Conservation (phyloP, 164 flowering plant species). For the Aristolochia contorta region DNA sequence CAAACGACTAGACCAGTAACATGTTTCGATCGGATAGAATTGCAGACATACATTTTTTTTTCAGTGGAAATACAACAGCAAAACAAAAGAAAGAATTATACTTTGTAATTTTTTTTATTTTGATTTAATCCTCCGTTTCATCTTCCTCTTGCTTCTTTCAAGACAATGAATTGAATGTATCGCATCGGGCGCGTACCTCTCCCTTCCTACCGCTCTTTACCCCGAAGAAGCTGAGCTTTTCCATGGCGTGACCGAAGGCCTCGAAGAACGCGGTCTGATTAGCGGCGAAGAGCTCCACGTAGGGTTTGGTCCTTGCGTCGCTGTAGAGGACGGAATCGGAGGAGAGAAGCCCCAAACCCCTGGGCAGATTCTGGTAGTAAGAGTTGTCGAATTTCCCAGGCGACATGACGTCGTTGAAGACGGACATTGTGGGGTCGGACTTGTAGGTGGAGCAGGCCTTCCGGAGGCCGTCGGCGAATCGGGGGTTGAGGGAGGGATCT, state of each 20-base stretch:
- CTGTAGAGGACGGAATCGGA: constrained; percentile 31
- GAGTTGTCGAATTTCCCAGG: constrained; percentile 63
- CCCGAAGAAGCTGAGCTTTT: constrained; percentile 36
- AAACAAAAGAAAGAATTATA: too few species aligned
- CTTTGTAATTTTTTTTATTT: not conserved
- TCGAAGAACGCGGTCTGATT: constrained; percentile 43
- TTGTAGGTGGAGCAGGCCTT: constrained; percentile 37
- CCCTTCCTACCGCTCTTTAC: constrained; percentile 43
- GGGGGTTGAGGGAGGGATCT: constrained; percentile 43
- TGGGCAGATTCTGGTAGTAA: constrained; percentile 43
- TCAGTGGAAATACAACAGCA: too few species aligned
- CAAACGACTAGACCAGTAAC: too few species aligned
- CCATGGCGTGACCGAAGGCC: constrained; percentile 50
- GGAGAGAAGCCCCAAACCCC: constrained; percentile 43
- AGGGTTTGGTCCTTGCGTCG: constrained; percentile 44
- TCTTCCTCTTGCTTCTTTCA: not conserved
- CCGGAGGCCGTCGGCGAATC: constrained; percentile 30
- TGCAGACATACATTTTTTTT: too few species aligned
- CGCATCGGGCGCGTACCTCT: constrained; percentile 55
- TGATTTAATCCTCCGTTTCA: too few species aligned
- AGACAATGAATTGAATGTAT: constrained; percentile 29
- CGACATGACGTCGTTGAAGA: constrained; percentile 54
- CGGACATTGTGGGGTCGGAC: constrained; percentile 32
- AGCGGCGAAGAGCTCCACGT: constrained; percentile 39
- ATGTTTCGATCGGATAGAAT: too few species aligned